Base-by-base conservation (phyloP, 805 yeast species). In the Barnettozyma californica region DNA sequence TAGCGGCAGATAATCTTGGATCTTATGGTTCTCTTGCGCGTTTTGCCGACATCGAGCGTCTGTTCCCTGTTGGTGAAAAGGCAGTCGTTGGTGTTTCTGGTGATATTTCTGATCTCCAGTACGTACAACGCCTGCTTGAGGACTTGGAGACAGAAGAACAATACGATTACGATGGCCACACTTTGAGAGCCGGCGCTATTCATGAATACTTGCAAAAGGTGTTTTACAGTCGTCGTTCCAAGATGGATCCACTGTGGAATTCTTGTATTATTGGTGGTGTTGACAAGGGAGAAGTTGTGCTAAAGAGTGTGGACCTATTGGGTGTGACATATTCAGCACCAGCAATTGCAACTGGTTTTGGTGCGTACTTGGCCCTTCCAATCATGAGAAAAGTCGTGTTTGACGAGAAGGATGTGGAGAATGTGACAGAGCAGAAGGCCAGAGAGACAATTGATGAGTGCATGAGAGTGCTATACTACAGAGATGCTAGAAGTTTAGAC, bases 181-280 rank as follows among this genome's bases (percentile, higher is more conserved):
- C 78, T 55, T 67, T 94, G 64, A 78, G 84, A 54, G 96, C 98
- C n/a, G 80, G 87, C 18, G 87, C 89, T 60, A 81, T 94, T 39
- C 95, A 88, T 67, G 92, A 87, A 64, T 94, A 90, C 66, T 73
- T 94, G 56, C 81, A 92, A 43, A 80, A 85, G 51, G 84, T 92
- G 40, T 74, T 92, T 75, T 94, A 94, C 70, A 73, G 78, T 55
- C 83, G 98, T 68, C 80, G 99, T 68, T 77, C 86, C 46, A 90
- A 94, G 68, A 84, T 94, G 92, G 81, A 94, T 65, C 99, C 99
- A 21, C 75, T 90, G 55, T 94, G 98, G 98, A 94, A 94, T 68
- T 85, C 98, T 1, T 70, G 87, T 35, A 74, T 94, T 48, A 97
- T 94, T 45, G 97, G 90, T 13, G 99, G 99, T 9, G 75, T 85